These are phyloP conservation scores for Infundibulicybe gibba DNA, from an alignment of 768 basidiomycete genomes.

Conservation along the genomic window DNA sequence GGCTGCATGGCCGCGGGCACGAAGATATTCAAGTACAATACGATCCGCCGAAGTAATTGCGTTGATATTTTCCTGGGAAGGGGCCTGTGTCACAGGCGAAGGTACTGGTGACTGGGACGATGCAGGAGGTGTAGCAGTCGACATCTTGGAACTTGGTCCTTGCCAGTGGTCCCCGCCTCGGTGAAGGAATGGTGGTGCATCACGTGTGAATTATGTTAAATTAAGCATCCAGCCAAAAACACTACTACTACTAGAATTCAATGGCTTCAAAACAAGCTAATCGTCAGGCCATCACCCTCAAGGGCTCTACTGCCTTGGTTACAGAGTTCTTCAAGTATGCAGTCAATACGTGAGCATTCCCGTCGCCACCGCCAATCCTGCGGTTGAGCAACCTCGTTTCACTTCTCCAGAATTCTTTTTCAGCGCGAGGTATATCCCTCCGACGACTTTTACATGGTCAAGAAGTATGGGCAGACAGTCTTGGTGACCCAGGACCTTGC, in stretches of 20 bases:
- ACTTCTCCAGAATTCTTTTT: slow-evolving; percentile 74
- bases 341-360: slow-evolving; percentile 81
- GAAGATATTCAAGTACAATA: slow-evolving; percentile 45
- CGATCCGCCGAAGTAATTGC: slow-evolving; percentile 36
- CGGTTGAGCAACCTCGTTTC: slow-evolving; percentile 7
- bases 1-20: slow-evolving; percentile 39
- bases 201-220: slow-evolving; percentile 27
- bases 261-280: slow-evolving; percentile 49
- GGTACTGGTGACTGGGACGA: slow-evolving; percentile 47
- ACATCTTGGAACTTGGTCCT: too few species aligned
- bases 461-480: slow-evolving; percentile 97
- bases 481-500: slow-evolving; percentile 92
- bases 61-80: slow-evolving; percentile 29
- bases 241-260: not conserved
- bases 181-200: too few species aligned
- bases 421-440: slow-evolving; percentile 96
- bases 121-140: slow-evolving; percentile 40
- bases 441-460: slow-evolving; percentile 99
- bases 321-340: slow-evolving; percentile 99
- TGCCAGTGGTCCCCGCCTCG: too few species aligned
- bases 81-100: slow-evolving; percentile 35
- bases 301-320: slow-evolving; percentile 90
- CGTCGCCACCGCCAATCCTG: not conserved
- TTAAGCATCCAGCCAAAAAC: slow-evolving; percentile 9
- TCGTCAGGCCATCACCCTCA: slow-evolving; percentile 86